Base-by-base conservation (phyloP, 306 rosid genomes). In the Lablab purpureus region DNA sequence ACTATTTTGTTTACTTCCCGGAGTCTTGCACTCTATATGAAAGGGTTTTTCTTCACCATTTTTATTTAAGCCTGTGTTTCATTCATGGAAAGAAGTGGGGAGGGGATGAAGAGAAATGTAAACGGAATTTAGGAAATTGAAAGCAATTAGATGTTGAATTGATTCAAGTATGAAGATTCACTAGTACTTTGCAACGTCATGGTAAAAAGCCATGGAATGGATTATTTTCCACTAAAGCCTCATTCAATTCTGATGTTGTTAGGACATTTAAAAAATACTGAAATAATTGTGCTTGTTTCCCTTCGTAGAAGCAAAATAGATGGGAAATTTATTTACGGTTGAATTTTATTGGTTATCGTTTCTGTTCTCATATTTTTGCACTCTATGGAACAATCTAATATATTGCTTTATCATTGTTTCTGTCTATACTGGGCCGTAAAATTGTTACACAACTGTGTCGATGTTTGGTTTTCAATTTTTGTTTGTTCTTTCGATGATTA, bases 401-500 rank as follows among this genome's bases (percentile, higher is more conserved):
- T 67, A 11, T 22, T 23, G 27, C 69, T 40, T 12, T n/a, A 45
- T 60, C 72, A 60, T 60, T 18, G 25, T 67, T 17, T 15, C 47
- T 3, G 4, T 67, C 63, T 46, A 74, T 27, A 40, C 19, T 54
- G 19, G 55, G 73, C 43, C 41, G 36, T 36, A 6, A 52, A 52
- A 36, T 13, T 18, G 45, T 17, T 74, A 5, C 6, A 11, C 12
- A 23, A 10, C 23, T 56, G 43, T 50, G 17, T 65, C 52, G 10
- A 30, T 66, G 25, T 77, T 30, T 46, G 77, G 63, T 79, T 58
- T 72, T 49, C 37, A 2, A 32, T 47, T 56, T 17, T 45, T 55
- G 50, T 32, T 22, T 76, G 60, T 76, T 67, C 74, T 41, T 52
- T n/a, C 13, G 69, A 34, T 62, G 41, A 59, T 22, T 68, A 37